Base-by-base conservation (phyloP, 768 basidiomycete genomes). In the Crepidotus variabilis region DNA sequence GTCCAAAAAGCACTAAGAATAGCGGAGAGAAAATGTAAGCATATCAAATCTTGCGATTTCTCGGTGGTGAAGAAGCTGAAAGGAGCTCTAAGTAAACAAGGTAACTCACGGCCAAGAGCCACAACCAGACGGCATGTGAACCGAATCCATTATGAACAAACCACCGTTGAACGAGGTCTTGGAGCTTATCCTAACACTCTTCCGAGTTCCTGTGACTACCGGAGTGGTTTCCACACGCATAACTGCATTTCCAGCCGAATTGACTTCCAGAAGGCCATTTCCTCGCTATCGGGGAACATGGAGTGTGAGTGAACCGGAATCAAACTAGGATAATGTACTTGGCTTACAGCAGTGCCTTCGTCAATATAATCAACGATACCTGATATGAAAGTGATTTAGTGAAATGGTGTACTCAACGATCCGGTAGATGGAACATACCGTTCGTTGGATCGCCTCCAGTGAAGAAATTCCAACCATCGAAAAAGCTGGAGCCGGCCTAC, bases 101-200 rank as follows among this genome's bases (percentile, higher is more conserved):
- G 47, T 46, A 6, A 78, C 78, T 69, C 55, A 81, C 71, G 90
- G 91, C 92, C 92, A 94, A 22, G 86, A 86, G 35, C 86, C 93
- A 70, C 93, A 95, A 13, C 93, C 94, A 0, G 86, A 85, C 7
- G 93, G 93, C 87, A 94, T 92, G 68, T 96, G 93, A 22, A 85
- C 78, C 22, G 91, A 82, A 70, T 95, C 92, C 78, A 94, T 79
- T 47, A 94, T 76, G 59, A 94, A 77, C 34, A 97, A 75, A 7
- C 83, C 83, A 13, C 80, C 88, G 33, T 80, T 88, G 64, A 82
- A 88, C 2, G 73, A 70, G 51, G 74, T 68, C 24, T 84, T 67
- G 0, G 87, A 84, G 49, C 83, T 85, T 61, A 98, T 88, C 60
- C 94, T 86, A 36, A 96, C 79, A 60, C 88, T 87, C 69, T 84